Evolutionary conservation across 176 grass and related monocot genomes (phyloP), one percentile per base, ranked within the genome.

Genomic region (Dendrocalamus sinicus): DNA sequence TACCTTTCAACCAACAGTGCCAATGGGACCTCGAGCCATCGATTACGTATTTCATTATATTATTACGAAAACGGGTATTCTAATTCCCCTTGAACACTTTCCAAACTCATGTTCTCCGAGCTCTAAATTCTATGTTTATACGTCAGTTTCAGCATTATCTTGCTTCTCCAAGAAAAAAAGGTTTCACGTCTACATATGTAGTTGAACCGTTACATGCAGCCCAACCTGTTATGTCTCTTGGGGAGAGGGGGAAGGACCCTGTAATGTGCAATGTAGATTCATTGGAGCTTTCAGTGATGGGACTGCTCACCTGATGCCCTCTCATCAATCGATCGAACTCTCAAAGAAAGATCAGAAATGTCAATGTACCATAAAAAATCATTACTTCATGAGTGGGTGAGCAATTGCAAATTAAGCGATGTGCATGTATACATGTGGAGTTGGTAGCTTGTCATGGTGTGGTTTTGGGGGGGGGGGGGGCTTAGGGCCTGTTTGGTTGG

Each of bases 251-350:
- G 23, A 51, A 51, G 13, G 8, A 32, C 4, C 11, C 12, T 9
- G 12, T 12, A 47, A 24, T n/a, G 30, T 12, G 65, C 43, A 24
- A 26, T 84, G 71, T 23, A 86, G 84, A 71, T 73, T 41, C 60
- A 8, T 23, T 69, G 76, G 30, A 85, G 70, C 63, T 84, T 89
- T 80, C 81, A 43, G 60, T n/a, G 88, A 85, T 28, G 52, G 50
- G 77, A 89, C 76, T 85, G 61, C 32, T 85, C 45, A 86, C 77
- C 88, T 55, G 23, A 81, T 46, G 71, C 60, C 82, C 72, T 43
- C 53, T 86, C 64, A 47, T 68, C 43, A 61, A 69, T 78, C 59
- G 52, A 47, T 67, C 58, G 35, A 46, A 23, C 60, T 75, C 20
- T 37, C 13, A 66, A 48, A 22, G 26, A 71, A 72, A 39, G 58